Evolutionary conservation across 495 filamentous ascomycete genomes (phyloP), one percentile per base, ranked within the genome.

Genomic region (Hypoxylon cercidicola): DNA sequence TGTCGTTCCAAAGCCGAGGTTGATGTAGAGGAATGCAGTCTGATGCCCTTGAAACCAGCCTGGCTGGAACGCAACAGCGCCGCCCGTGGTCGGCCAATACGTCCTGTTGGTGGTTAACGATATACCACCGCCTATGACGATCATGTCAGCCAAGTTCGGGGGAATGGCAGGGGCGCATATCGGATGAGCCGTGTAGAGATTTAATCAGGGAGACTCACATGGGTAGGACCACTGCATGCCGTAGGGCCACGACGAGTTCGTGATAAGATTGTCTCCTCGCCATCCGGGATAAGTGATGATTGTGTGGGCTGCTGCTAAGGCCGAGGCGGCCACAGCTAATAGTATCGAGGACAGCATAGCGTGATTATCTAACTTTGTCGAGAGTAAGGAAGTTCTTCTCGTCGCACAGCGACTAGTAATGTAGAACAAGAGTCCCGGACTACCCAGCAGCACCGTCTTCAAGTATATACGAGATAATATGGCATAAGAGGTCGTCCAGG

Each of bases 161-260:
- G 10, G n/a, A 32, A 25, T 4, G 21, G 3, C 21, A 13, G 20
- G 2, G 13, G 10, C 13, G 13, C 3, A 47, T 25, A 1, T 46
- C 11, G 18, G 10, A 20, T 21, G 53, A 48, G 2, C 30, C 25
- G 10, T 7, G 10, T 25, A 13, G 50, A 30, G 23, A 37, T 35
- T 28, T 18, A 25, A 43, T 9, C 15, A 46, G 23, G 28, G 30
- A 13, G 50, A 80, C 91, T 82, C 80, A 99, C 95, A 99, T 77
- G 96, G 95, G 82, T 97, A 99, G 75, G 89, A 88, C 94, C 95
- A 98, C 79, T 97, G 90, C 92, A 97, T 94, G 78, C 96, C 95
- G 69, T 91, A 97, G 3, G 93, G 93, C 71, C 85, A 96, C 5
- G 85, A 85, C 4, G 85, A 85, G 75, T 92, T 96, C 44, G 88